phyloP scores from a whole-genome alignment of 192 early-diverging fungal species.

The Umbelopsis ramanniana region DNA sequence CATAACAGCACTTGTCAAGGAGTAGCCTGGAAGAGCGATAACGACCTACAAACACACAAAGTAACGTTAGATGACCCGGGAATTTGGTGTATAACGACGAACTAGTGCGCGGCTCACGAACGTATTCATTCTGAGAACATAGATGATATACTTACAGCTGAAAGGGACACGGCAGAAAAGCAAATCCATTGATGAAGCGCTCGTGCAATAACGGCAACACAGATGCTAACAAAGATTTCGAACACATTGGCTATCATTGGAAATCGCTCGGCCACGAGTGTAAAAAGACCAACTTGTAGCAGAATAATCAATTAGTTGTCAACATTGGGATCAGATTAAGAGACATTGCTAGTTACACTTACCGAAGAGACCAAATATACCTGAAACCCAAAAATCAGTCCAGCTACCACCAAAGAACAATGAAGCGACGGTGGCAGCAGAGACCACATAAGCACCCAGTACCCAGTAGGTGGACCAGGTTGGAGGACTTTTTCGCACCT shows the following conservation, averaged over 20 bases:
- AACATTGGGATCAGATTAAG: slow-evolving; percentile 41
- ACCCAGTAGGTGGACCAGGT: slow-evolving; percentile 61
- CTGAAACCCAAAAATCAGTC: slow-evolving; percentile 65
- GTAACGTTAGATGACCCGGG: no score
- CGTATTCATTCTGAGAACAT: no score
- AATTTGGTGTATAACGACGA: no score
- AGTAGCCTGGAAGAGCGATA: slow-evolving; percentile 72
- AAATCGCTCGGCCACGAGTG: slow-evolving; percentile 65
- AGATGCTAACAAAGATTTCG: slow-evolving; percentile 68
- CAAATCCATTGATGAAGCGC: slow-evolving; percentile 64
- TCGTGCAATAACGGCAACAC: slow-evolving; percentile 64
- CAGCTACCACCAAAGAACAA: slow-evolving; percentile 68
- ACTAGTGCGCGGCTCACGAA: no score
- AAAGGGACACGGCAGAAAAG: slow-evolving; percentile 63
- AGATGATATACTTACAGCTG: slow-evolving; percentile 44
- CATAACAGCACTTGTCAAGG: slow-evolving; percentile 83
- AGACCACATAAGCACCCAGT: slow-evolving; percentile 51
- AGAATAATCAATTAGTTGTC: slow-evolving; percentile 41
- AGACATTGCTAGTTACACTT: slow-evolving; percentile 14
- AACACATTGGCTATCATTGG: slow-evolving; percentile 71
- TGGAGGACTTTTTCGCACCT: slow-evolving; percentile 60
- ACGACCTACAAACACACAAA: slow-evolving; percentile 37
- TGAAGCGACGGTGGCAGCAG: slow-evolving; percentile 63
- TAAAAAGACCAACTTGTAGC: slow-evolving; percentile 64
- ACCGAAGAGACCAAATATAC: slow-evolving; percentile 59